Base-by-base conservation (phyloP, 202 grass and related monocot species). In the Digitaria exilis region DNA sequence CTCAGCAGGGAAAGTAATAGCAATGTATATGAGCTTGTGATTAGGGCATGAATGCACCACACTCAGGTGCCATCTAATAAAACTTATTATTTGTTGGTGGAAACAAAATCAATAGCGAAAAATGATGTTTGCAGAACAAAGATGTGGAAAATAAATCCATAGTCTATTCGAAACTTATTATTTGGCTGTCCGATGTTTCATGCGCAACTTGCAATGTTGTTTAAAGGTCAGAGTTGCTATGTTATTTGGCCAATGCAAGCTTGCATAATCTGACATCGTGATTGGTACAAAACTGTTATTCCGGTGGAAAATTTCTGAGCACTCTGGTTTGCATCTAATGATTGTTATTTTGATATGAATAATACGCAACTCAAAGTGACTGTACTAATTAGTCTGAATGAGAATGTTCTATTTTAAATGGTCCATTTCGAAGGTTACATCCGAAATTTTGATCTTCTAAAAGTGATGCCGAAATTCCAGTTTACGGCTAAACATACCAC, bases 11-110 rank as follows among this genome's bases (percentile, higher is more conserved):
- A 94, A 83, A 92, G 75, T 43, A 98, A 96, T 41, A 88, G 83
- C 69, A 96, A 90, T 64, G 79, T 96, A 70, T 96, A 98, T 65
- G 90, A 98, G 61, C 81, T 98, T 59, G 75, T 98, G 78, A 85
- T 98, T 75, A 95, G 93, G 75, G 89, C 96, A 67, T 98, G 85
- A 88, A 69, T 55, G 26, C 83, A 84, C 66, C 62, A 75, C 52
- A 24, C 91, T 88, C 34, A 28, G 22, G 76, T 94, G 75, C 56
- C 70, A 73, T 71, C 15, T 50, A 74, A 24, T 62, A 42, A 82
- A 78, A 67, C n/a, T n/a, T n/a, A n/a, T n/a, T 85, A 35, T 68
- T 84, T 73, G 55, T 70, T 1, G 37, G 13, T 4, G 1, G 30
- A 25, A 31, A n/a, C n/a, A n/a, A 18, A 18, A 18, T 30, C 13